These are phyloP conservation scores for Orobanche coerulescens DNA, from an alignment of 257 asterid genomes.

Conservation along the genomic window DNA sequence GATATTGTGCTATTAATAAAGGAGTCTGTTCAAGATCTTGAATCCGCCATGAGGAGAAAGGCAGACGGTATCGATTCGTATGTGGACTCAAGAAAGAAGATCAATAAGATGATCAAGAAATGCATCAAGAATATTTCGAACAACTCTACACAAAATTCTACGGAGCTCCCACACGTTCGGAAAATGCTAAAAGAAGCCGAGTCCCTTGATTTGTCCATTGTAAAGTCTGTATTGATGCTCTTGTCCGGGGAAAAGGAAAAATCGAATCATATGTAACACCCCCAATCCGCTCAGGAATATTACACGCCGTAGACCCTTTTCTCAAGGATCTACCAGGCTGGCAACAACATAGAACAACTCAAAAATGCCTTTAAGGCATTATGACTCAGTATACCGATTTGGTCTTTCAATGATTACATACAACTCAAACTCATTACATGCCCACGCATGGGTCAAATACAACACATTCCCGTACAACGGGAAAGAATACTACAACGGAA, in stretches of 20 bases:
- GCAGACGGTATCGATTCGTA: background rate
- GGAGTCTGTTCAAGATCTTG: conserved; percentile 27
- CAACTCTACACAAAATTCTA: conserved; percentile 1
- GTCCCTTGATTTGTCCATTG: conserved; percentile 3
- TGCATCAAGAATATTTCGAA: conserved; percentile 25
- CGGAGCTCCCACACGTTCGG: background rate
- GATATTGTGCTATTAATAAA: conserved; percentile 19
- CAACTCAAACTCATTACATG: no score
- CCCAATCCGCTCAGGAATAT: no score
- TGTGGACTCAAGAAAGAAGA: conserved; percentile 13
- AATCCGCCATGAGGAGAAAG: conserved; percentile 27
- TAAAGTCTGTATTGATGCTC: conserved; percentile 17
- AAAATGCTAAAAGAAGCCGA: conserved; percentile 23
- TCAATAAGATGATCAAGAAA: conserved; percentile 20
- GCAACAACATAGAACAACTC: no score
- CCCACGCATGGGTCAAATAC: no score
- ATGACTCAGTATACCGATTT: no score
- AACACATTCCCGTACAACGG: no score
- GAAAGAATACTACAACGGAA: no score
- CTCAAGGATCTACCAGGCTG: no score
- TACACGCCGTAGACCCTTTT: no score
- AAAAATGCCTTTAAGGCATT: no score
- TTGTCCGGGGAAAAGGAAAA: conserved; percentile 16
- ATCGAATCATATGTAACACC: conserved; percentile 8
- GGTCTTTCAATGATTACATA: no score